Percentiles rank a stretch among this genome's conserved stretches.
phyloP scores from a whole-genome alignment of 2,329 filamentous ascomycete genomes.

The Dothistroma pini region DNA sequence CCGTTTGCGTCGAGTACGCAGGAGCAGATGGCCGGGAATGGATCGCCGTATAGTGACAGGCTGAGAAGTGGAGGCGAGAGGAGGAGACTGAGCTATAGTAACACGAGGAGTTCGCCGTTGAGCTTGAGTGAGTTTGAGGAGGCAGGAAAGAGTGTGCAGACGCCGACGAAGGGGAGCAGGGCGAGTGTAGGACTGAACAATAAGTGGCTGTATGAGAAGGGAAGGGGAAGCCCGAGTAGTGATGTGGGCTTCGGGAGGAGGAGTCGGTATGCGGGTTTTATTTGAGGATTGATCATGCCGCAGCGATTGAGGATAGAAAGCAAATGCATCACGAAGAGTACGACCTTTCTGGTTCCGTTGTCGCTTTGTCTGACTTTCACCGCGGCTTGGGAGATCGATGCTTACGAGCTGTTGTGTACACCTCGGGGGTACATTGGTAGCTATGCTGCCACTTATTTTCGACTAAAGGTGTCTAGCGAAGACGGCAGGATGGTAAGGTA shows the following conservation, averaged over 20 bases:
- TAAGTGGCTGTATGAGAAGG: constrained; percentile 92
- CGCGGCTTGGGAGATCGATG: too few species aligned
- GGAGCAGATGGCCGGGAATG: constrained; percentile 6
- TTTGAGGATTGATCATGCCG: neutral
- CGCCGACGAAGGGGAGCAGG: constrained; percentile 30
- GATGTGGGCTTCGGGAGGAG: constrained; percentile 2
- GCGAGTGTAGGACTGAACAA: constrained; percentile 78
- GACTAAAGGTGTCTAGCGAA: too few species aligned
- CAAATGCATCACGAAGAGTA: too few species aligned
- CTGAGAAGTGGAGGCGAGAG: constrained; percentile 28
- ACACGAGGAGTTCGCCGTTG: constrained; percentile 49
- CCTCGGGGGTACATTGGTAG: too few species aligned
- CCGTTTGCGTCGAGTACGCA: constrained; percentile 15
- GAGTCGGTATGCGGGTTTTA: neutral
- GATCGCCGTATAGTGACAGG: constrained; percentile 1
- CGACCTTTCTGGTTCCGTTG: too few species aligned
- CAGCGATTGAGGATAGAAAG: too few species aligned
- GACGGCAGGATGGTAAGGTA: too few species aligned
- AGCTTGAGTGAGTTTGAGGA: constrained; percentile 38
- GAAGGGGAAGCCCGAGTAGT: constrained; percentile 52
- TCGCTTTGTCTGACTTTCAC: too few species aligned
- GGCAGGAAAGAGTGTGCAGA: constrained; percentile 19
- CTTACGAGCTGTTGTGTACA: too few species aligned
- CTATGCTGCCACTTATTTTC: too few species aligned
- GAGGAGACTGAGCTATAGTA: constrained; percentile 62